Conservation (phyloP, 2,329 filamentous ascomycete species). For the Trichoderma pleuroti region DNA sequence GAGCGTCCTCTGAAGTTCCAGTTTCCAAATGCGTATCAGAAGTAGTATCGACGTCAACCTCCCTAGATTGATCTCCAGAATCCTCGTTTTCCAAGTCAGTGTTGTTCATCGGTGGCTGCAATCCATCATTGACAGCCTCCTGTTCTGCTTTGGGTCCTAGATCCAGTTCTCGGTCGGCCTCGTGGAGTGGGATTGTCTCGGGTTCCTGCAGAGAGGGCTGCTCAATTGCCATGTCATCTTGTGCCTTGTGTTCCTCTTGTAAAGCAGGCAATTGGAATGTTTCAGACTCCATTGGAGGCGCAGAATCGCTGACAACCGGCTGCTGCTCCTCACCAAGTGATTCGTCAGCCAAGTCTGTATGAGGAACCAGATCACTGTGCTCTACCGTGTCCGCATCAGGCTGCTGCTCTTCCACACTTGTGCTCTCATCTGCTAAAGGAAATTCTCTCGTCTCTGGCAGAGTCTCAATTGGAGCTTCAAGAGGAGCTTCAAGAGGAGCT, state of each 20-base stretch:
- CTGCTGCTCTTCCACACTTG: not conserved
- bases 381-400: too few species aligned
- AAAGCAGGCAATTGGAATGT: not conserved
- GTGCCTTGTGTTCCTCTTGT: slow-evolving; percentile 14
- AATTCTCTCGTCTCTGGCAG: not conserved
- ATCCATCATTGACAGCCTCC: slow-evolving; percentile 1
- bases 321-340: slow-evolving; percentile 1
- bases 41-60: not conserved
- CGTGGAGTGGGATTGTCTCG: slow-evolving; percentile 23
- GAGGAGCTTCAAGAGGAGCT: not conserved
- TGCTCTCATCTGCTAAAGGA: not conserved
- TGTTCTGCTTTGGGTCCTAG: not conserved
- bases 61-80: not conserved
- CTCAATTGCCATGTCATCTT: slow-evolving; percentile 24
- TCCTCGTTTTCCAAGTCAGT: not conserved
- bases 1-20: not conserved
- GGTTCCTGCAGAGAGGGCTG: slow-evolving; percentile 28
- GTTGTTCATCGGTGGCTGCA: not conserved
- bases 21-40: not conserved
- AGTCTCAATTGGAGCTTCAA: not conserved
- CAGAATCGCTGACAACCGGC: not conserved
- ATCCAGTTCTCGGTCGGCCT: not conserved
- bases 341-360: too few species aligned
- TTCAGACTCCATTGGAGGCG: not conserved
- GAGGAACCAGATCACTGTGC: too few species aligned